Evolutionary conservation across 306 rosid species (phyloP), one percentile per base, ranked within the genome.

Genomic region (Corylus avellana): DNA sequence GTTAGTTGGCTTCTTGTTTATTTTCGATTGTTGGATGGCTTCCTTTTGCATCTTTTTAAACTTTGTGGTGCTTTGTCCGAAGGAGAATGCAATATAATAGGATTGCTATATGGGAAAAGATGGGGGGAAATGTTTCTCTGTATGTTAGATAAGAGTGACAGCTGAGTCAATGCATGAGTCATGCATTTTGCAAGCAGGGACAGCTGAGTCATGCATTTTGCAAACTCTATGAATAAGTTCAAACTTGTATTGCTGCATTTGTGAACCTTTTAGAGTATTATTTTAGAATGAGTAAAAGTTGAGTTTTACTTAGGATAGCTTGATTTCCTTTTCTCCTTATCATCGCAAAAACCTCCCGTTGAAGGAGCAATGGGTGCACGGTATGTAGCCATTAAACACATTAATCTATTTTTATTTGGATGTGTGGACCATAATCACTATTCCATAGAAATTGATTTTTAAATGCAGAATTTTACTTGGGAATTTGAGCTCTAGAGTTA

Each of bases 291-390:
- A 35, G 70, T 12, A 32, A 35, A 7, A 35, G 10, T 1, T 7
- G 20, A 16, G 22, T 32, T 32, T 64, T 1, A 22, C 25, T 22
- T 22, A 22, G 25, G 25, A 22, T 22, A 22, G 25, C 25, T 22
- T 22, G 25, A 87, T 79, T 89, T 95, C 69, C 85, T 93, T 9
- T 86, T 76, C 81, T 89, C 98, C 50, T 73, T 84, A 77, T 84
- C 92, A 35, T 70, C 89, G 29, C 92, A 91, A 29, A 95, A 85
- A 37, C 92, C 97, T 75, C 42, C 57, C 17, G 72, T 74, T 11
- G 55, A 66, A 69, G 87, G 83, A 79, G 80, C 75, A 25, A 48
- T 14, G 12, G 11, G 56, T 53, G 61, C 71, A 75, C 63, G 89
- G 95, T 91, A 84, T 72, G 59, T 49, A n/a, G 55, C 68, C 77